phyloP scores from a whole-genome alignment of 495 filamentous ascomycete species.

The Gamarada debralockiae region DNA sequence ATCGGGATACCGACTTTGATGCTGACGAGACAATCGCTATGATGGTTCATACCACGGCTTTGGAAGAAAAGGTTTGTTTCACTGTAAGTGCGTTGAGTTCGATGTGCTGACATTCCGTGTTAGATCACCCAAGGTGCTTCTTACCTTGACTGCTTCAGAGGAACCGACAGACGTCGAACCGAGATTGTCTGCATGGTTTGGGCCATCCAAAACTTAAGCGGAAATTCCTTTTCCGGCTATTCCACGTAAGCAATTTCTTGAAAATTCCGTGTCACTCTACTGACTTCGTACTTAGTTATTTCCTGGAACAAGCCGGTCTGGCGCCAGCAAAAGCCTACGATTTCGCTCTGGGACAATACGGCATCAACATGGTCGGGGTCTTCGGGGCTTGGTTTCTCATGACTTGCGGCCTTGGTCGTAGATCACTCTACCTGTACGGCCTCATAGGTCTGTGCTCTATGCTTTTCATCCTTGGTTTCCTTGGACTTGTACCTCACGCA shows the following conservation, averaged over 20 bases:
- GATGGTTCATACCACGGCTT: conserved; percentile 78
- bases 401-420: conserved; percentile 63
- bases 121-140: conserved; percentile 64
- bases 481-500: conserved; percentile 56
- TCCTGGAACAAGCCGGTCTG: conserved; percentile 71
- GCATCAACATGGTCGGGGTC: conserved; percentile 69
- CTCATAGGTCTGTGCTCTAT: conserved; percentile 60
- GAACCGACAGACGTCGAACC: conserved; percentile 68
- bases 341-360: conserved; percentile 72
- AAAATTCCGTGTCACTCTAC: not conserved
- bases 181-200: conserved; percentile 78
- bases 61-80: conserved; percentile 54
- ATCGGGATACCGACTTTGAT: conserved; percentile 59
- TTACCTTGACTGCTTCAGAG: conserved; percentile 73
- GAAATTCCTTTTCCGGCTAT: conserved; percentile 78
- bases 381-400: conserved; percentile 75
- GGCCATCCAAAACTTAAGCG: conserved; percentile 78
- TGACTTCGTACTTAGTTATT: conserved; percentile 34
- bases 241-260: conserved; percentile 40
- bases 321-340: conserved; percentile 53
- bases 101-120: conserved; percentile 45
- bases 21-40: conserved; percentile 74
- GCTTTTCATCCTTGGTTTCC: conserved; percentile 70
- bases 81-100: not conserved
- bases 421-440: conserved; percentile 66